These are phyloP conservation scores for Dactylellina haptotyla DNA, from an alignment of 2,329 filamentous ascomycete species.

Conservation along the genomic window DNA sequence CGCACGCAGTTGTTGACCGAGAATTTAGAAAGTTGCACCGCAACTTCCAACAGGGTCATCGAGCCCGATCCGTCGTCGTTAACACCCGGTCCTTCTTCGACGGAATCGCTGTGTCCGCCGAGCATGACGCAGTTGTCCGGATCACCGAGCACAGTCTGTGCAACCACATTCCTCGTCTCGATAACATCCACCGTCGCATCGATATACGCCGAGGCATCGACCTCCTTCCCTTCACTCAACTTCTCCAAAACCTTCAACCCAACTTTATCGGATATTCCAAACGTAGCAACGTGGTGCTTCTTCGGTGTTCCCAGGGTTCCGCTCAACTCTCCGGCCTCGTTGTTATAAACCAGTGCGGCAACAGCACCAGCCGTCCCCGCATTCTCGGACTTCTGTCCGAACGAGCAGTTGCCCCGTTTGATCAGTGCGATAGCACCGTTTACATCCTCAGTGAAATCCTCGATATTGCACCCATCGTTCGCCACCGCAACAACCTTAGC, in stretches of 20 bases:
- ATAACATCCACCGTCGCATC: slow-evolving; percentile 69
- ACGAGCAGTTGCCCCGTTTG: slow-evolving; percentile 75
- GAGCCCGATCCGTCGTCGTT: slow-evolving; percentile 65
- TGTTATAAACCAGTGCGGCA: slow-evolving; percentile 80
- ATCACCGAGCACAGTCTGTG: slow-evolving; percentile 71
- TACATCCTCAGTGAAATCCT: slow-evolving; percentile 72
- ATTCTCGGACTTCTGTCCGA: slow-evolving; percentile 75
- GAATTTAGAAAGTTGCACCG: slow-evolving; percentile 69
- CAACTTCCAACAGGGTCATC: slow-evolving; percentile 70
- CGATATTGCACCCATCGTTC: slow-evolving; percentile 71
- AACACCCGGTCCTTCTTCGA: slow-evolving; percentile 69
- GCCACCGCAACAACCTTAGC: slow-evolving; percentile 70
- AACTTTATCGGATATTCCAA: slow-evolving; percentile 34
- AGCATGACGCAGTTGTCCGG: slow-evolving; percentile 73
- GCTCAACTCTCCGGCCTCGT: slow-evolving; percentile 70
- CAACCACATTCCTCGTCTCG: slow-evolving; percentile 70
- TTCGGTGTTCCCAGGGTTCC: slow-evolving; percentile 74
- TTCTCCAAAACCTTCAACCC: slow-evolving; percentile 17
- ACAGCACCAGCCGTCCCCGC: slow-evolving; percentile 76
- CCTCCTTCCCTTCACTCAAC: slow-evolving; percentile 61
- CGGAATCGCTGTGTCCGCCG: slow-evolving; percentile 73
- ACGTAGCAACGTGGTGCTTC: slow-evolving; percentile 45
- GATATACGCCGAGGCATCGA: slow-evolving; percentile 70
- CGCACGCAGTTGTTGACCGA: slow-evolving; percentile 73
- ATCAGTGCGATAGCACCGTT: slow-evolving; percentile 76